Base-by-base conservation (phyloP, 306 rosid genomes). In the Dryas octopetala region DNA sequence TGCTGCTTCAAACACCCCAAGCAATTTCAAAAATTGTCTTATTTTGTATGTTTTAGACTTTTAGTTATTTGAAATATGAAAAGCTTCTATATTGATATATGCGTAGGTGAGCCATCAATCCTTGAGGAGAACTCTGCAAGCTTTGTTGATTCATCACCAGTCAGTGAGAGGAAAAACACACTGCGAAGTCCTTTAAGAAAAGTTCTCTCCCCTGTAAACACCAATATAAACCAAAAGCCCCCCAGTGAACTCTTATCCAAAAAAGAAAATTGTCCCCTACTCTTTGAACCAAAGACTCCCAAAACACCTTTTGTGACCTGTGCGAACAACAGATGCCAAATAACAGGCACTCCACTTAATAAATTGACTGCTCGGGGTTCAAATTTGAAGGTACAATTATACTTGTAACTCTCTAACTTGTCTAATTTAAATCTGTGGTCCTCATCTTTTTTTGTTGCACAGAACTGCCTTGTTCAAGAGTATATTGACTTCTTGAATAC, bases 401-500 rank as follows among this genome's bases (percentile, higher is more conserved):
- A 40, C 49, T 40, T 28, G 15, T 10, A 45, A 79, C 19, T 71
- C 55, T 64, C 48, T 60, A 17, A 52, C 14, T 41, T 41, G n/a
- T 55, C 40, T 13, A 6, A 57, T 77, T 58, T 32, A 16, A 68
- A 82, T 62, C 12, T 26, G 3, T 67, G 74, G 28, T 71, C 62
- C 83, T 86, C 68, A 79, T 73, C 10, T 48, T 10, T 43, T 68
- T 66, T 66, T 66, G 40, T 13, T 76, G 7, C 53, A 80, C 92
- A 95, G 98, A 81, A 62, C 64, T 84, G 80, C 75, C 85, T 95
- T 26, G 90, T 76, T 62, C 88, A 90, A 73, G 93, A 91, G 76
- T 95, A 95, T 76, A 64, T 95, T 67, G 82, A 83, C 75, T 87
- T 91, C 90, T 83, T 91, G 74, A 95, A 95, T 71, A 83, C 89